Conservation (phyloP, 495 filamentous ascomycete genomes). For the Aspergillus biplanus region DNA sequence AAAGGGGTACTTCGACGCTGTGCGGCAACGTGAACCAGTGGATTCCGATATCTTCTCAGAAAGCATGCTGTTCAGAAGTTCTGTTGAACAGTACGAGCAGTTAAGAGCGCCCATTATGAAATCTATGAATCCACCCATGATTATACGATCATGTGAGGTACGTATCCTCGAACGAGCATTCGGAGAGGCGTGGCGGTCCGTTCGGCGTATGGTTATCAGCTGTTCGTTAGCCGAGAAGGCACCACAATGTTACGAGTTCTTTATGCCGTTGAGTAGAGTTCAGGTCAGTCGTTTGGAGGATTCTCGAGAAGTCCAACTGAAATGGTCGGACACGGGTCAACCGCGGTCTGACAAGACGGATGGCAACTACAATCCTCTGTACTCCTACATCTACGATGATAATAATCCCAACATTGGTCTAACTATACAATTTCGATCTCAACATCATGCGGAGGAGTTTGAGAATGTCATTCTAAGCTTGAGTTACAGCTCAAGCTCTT, state of each 20-base stretch:
- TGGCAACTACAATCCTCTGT: conserved; percentile 39
- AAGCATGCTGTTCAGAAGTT: conserved; percentile 39
- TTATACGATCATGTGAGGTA: conserved; percentile 41
- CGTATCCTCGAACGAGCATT: conserved; percentile 44
- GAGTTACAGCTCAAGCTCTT: conserved; percentile 29
- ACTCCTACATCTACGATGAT: conserved; percentile 43
- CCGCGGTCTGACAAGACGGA: conserved; percentile 36
- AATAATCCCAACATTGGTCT: conserved; percentile 41
- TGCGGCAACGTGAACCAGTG: conserved; percentile 40
- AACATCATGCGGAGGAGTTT: conserved; percentile 36
- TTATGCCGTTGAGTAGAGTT: conserved; percentile 43
- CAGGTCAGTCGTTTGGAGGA: conserved; percentile 36
- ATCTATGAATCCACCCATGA: conserved; percentile 35
- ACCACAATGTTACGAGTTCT: conserved; percentile 41
- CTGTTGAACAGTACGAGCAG: conserved; percentile 39
- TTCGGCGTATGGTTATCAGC: conserved; percentile 45
- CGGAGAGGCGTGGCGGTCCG: conserved; percentile 43
- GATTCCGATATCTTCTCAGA: conserved; percentile 41
- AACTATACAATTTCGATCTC: conserved; percentile 32
- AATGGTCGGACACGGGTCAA: conserved; percentile 50
- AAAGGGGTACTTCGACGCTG: conserved; percentile 42
- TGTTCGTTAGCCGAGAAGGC: conserved; percentile 40
- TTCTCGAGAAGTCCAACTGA: conserved; percentile 37
- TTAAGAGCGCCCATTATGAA: conserved; percentile 39
- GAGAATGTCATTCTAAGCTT: conserved; percentile 34